A percentile compares a stretch with the other conserved stretches of the same genome.
Evolutionary conservation across 108 stramenopile genomes (phyloP).

Genomic region (Phaeodactylum tricornutum): DNA sequence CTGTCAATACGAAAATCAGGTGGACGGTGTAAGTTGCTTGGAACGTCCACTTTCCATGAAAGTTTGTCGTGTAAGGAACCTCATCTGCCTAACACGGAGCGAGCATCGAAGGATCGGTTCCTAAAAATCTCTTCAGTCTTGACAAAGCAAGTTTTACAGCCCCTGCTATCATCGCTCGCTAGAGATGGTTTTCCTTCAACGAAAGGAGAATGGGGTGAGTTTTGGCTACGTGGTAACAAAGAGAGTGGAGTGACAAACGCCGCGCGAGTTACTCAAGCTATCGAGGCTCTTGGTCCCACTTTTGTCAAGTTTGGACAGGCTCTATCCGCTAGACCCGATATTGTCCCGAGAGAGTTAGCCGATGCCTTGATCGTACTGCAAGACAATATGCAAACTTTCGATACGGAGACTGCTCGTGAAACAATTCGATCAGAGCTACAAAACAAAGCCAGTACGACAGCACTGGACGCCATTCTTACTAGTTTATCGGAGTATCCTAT

Average conservation of each 20-base stretch:
- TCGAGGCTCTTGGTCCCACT: constrained; percentile 61
- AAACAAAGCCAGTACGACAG: background rate
- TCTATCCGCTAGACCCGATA: constrained; percentile 55
- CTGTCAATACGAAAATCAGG: no score
- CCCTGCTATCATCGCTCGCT: no score
- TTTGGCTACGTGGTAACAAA: no score
- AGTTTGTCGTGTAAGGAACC: no score
- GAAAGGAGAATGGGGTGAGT: no score
- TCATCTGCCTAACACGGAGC: no score
- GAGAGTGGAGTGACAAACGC: constrained; percentile 52
- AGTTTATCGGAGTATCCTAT: constrained; percentile 24
- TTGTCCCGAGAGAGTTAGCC: constrained; percentile 50
- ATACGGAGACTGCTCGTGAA: constrained; percentile 27
- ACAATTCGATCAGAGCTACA: constrained; percentile 36
- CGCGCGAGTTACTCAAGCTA: constrained; percentile 26
- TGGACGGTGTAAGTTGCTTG: no score
- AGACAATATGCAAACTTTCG: constrained; percentile 66
- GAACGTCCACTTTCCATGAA: no score
- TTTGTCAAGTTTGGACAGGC: constrained; percentile 78
- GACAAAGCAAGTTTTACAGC: no score
- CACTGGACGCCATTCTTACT: constrained; percentile 11
- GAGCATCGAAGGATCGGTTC: no score
- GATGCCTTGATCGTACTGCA: constrained; percentile 40
- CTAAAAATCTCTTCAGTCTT: no score
- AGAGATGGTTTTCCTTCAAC: no score